Evolutionary conservation across 352 stramenopile genomes (phyloP).

Genomic region (Phytophthora sp.): DNA sequence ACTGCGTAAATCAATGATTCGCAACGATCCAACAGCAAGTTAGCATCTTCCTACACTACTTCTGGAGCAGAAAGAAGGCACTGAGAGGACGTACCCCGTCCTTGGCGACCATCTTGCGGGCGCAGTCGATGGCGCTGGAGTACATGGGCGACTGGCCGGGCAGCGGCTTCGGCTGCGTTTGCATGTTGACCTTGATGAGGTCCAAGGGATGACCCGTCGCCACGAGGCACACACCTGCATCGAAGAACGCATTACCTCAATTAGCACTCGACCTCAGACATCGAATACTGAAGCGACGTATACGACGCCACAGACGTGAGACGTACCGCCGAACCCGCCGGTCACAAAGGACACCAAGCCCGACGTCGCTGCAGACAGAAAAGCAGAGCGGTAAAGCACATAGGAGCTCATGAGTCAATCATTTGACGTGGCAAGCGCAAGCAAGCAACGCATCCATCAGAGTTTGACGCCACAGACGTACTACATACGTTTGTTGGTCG

Average conservation of each 20-base stretch:
- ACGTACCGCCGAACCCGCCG: constrained; percentile 91
- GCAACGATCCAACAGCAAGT: constrained; percentile 14
- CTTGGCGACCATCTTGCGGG: constrained; percentile 92
- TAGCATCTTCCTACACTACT: constrained; percentile 1
- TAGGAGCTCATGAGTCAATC: not conserved
- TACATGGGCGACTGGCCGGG: constrained; percentile 74
- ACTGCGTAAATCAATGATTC: constrained; percentile 33
- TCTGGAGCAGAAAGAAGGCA: not conserved
- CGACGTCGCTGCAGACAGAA: constrained; percentile 59
- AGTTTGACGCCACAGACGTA: no score
- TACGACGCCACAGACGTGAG: not conserved
- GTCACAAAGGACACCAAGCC: constrained; percentile 94
- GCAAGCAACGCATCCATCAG: no score
- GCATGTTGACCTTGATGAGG: constrained; percentile 96
- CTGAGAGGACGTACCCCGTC: constrained; percentile 89
- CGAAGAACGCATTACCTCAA: not conserved
- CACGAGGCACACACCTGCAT: constrained; percentile 89
- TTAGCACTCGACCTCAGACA: constrained; percentile 9
- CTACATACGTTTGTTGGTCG: constrained; percentile 44
- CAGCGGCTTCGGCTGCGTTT: constrained; percentile 85
- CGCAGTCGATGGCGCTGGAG: constrained; percentile 89
- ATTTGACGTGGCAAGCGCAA: not conserved
- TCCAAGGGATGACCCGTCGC: constrained; percentile 95
- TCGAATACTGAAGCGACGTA: constrained; percentile 4
- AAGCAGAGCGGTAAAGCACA: not conserved